Evolutionary conservation across 257 asterid species (phyloP).

Genomic region (Osmanthus fragrans): DNA sequence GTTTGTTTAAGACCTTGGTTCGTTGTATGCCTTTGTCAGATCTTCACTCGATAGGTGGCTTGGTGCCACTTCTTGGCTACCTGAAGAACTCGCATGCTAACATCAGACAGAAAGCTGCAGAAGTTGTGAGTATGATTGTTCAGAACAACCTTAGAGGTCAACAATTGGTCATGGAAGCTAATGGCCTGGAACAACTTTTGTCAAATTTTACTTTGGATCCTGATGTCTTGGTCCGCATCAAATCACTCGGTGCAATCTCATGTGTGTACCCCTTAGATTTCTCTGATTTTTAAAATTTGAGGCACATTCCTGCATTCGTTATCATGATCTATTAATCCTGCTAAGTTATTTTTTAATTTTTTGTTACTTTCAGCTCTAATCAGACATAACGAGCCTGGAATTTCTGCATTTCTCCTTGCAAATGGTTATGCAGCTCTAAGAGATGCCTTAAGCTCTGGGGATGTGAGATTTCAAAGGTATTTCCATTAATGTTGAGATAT

Average conservation of each 20-base stretch:
- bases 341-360: neutral
- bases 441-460: conserved; percentile 76
- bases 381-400: conserved; percentile 74
- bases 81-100: conserved; percentile 70
- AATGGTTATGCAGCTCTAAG: conserved; percentile 77
- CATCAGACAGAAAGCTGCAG: conserved; percentile 93
- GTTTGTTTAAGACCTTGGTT: neutral
- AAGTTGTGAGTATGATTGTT: conserved; percentile 81
- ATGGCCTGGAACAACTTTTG: conserved; percentile 74
- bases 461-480: conserved; percentile 78
- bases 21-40: neutral
- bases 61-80: conserved; percentile 73
- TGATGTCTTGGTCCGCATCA: conserved; percentile 71
- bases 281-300: neutral
- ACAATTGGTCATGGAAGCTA: conserved; percentile 83
- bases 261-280: conserved; percentile 42
- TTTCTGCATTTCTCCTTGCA: conserved; percentile 78
- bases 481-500: neutral
- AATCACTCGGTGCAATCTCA: conserved; percentile 90
- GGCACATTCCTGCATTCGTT: neutral
- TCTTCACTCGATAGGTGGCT: conserved; percentile 87
- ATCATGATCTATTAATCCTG: neutral
- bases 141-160: conserved; percentile 94
- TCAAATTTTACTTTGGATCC: conserved; percentile 72
- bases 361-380: conserved; percentile 60